Evolutionary conservation across 1,284 basidiomycete species (phyloP).

Genomic region (Ustilago sp.): DNA sequence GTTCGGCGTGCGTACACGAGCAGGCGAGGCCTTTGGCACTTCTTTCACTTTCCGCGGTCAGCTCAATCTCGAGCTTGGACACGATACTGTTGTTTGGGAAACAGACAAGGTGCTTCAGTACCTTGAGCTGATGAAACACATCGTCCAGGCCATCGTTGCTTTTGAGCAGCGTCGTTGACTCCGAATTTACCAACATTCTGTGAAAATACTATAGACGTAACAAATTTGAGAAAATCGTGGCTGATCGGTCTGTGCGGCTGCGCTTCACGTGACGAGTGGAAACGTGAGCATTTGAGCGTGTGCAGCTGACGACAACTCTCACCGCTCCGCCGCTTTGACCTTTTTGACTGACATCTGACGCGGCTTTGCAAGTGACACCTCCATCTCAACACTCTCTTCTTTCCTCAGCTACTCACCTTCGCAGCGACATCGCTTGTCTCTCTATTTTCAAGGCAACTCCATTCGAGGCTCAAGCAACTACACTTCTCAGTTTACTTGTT

Average conservation of each 20-base stretch:
- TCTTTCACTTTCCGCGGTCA: slow-evolving; percentile 46
- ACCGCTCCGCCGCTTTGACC: slow-evolving; percentile 15
- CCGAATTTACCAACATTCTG: neutral
- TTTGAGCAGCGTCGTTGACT: slow-evolving; percentile 11
- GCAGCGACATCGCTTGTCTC: neutral
- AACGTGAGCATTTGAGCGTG: slow-evolving; percentile 14
- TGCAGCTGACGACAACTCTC: slow-evolving; percentile 42
- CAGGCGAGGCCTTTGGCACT: slow-evolving; percentile 49
- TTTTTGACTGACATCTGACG: slow-evolving; percentile 11
- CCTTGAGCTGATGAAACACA: slow-evolving; percentile 34
- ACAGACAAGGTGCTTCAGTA: slow-evolving; percentile 38
- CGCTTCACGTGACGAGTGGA: slow-evolving; percentile 29
- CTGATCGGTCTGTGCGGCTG: slow-evolving; percentile 55
- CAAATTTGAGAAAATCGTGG: slow-evolving; percentile 7
- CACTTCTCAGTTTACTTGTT: neutral
- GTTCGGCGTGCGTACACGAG: slow-evolving; percentile 42
- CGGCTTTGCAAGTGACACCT: slow-evolving; percentile 20
- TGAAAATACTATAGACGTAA: slow-evolving; percentile 13
- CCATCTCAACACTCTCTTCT: slow-evolving; percentile 25
- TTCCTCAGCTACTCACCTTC: slow-evolving; percentile 3
- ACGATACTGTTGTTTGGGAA: slow-evolving; percentile 44
- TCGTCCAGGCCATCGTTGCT: slow-evolving; percentile 33
- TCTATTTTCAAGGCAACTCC: too few species aligned
- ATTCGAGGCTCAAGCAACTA: neutral
- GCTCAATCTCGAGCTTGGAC: slow-evolving; percentile 43